phyloP scores from a whole-genome alignment of 352 stramenopile species.

The Globisporangium iwayamae region DNA sequence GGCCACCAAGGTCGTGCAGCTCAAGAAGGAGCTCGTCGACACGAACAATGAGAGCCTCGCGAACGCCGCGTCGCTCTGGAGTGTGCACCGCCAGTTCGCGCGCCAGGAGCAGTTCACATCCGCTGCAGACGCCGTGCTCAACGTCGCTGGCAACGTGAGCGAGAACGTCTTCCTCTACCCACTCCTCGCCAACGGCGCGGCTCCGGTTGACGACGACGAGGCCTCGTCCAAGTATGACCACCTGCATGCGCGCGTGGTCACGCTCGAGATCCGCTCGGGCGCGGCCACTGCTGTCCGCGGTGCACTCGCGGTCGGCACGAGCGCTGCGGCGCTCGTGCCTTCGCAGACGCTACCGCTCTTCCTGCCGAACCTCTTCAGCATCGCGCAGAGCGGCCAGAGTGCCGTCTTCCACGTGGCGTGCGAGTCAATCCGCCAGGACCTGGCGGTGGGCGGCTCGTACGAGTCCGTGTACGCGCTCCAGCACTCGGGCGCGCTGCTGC shows the following conservation, averaged over 20 bases:
- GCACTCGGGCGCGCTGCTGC: constrained; percentile 65
- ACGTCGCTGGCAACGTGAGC: constrained; percentile 52
- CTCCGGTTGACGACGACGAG: constrained; percentile 6
- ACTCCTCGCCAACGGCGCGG: constrained; percentile 28
- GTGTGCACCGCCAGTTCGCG: constrained; percentile 31
- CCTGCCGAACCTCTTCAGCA: constrained; percentile 62
- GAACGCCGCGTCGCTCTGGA: constrained; percentile 22
- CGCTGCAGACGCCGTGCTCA: constrained; percentile 46
- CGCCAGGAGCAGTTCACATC: constrained; percentile 53
- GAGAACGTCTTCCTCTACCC: constrained; percentile 68
- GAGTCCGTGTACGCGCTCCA: constrained; percentile 62
- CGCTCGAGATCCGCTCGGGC: constrained; percentile 53
- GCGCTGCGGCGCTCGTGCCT: constrained; percentile 46
- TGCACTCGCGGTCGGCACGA: constrained; percentile 49
- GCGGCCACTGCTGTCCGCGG: constrained; percentile 56
- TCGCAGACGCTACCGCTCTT: constrained; percentile 78
- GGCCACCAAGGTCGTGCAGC: neutral
- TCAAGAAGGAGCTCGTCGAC: constrained; percentile 9
- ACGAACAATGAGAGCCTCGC: neutral
- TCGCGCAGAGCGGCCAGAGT: constrained; percentile 34
- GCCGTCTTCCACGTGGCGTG: constrained; percentile 67
- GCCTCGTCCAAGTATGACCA: constrained; percentile 13
- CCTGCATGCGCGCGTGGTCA: constrained; percentile 52
- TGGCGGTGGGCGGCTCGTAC: constrained; percentile 58
- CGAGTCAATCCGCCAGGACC: constrained; percentile 47